These are phyloP conservation scores for Plicaturopsis crispa DNA, from an alignment of 768 basidiomycete genomes.

Conservation along the genomic window DNA sequence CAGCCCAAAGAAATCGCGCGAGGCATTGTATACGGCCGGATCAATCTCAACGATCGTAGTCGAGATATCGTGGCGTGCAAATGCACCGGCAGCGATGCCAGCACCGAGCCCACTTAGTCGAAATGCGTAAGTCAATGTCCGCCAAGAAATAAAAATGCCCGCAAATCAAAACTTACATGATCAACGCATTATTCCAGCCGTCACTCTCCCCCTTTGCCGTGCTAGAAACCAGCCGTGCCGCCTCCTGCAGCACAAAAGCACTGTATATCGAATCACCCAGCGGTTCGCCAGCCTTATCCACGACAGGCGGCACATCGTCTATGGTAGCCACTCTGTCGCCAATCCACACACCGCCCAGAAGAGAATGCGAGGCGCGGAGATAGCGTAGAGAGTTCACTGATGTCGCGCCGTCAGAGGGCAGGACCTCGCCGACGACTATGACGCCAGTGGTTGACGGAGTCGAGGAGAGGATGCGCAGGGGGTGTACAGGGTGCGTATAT, in stretches of 20 bases:
- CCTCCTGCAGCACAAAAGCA: slow-evolving; percentile 85
- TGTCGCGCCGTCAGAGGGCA: slow-evolving; percentile 26
- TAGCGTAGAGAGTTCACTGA: slow-evolving; percentile 47
- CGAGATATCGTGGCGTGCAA: slow-evolving; percentile 58
- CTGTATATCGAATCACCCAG: slow-evolving; percentile 78
- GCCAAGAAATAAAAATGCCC: slow-evolving; percentile 4
- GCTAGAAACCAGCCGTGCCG: slow-evolving; percentile 59
- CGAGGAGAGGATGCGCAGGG: slow-evolving; percentile 61
- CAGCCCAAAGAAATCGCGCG: slow-evolving; percentile 74
- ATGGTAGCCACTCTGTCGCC: slow-evolving; percentile 37
- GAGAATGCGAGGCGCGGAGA: slow-evolving; percentile 56
- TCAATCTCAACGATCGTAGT: slow-evolving; percentile 93
- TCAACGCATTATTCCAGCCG: slow-evolving; percentile 45
- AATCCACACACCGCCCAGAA: slow-evolving; percentile 77
- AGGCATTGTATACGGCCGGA: slow-evolving; percentile 81
- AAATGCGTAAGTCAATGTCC: slow-evolving; percentile 8
- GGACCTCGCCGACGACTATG: slow-evolving; percentile 73
- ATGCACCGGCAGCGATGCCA: slow-evolving; percentile 73
- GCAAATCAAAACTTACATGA: slow-evolving; percentile 63
- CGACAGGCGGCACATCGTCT: slow-evolving; percentile 30
- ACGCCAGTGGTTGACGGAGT: slow-evolving; percentile 70
- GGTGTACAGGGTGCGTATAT: slow-evolving; percentile 43
- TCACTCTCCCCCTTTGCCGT: slow-evolving; percentile 28
- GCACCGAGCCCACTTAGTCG: slow-evolving; percentile 73
- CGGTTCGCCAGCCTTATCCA: slow-evolving; percentile 44